Evolutionary conservation across 345 rosid species (phyloP).

Genomic region (Aegle marmelos): DNA sequence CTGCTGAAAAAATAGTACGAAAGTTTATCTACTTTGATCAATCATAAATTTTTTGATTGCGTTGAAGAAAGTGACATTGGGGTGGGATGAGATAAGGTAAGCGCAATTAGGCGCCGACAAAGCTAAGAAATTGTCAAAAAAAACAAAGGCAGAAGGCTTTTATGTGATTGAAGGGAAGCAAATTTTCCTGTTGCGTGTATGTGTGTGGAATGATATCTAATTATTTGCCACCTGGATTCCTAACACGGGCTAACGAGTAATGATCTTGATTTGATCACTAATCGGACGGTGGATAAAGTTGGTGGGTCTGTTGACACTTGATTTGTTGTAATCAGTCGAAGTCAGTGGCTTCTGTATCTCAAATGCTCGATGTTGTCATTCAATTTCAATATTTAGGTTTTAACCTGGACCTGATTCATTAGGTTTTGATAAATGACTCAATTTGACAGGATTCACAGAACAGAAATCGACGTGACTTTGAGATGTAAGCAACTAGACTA

Average conservation of each 20-base stretch:
- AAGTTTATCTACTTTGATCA: neutral
- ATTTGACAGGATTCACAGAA: neutral
- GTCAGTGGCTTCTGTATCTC: too few species aligned
- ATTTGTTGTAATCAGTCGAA: neutral
- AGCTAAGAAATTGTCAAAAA: neutral
- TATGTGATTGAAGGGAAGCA: neutral
- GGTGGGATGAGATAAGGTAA: neutral
- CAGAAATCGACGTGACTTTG: neutral
- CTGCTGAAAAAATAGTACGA: neutral
- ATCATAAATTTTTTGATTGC: too few species aligned
- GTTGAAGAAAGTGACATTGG: constrained; percentile 1
- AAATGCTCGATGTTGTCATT: neutral
- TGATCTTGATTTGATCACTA: neutral
- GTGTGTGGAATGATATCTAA: neutral
- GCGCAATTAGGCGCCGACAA: constrained; percentile 10
- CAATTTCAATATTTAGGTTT: neutral
- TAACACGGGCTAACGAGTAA: neutral
- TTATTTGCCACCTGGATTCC: constrained; percentile 7
- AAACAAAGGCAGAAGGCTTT: neutral
- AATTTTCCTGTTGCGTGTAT: neutral
- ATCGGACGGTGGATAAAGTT: constrained; percentile 5
- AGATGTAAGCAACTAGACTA: neutral
- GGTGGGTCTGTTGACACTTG: neutral
- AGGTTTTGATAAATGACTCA: neutral
- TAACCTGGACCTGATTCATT: neutral